Base-by-base conservation (phyloP, 2,329 filamentous ascomycete genomes). In the Apiospora koreana region DNA sequence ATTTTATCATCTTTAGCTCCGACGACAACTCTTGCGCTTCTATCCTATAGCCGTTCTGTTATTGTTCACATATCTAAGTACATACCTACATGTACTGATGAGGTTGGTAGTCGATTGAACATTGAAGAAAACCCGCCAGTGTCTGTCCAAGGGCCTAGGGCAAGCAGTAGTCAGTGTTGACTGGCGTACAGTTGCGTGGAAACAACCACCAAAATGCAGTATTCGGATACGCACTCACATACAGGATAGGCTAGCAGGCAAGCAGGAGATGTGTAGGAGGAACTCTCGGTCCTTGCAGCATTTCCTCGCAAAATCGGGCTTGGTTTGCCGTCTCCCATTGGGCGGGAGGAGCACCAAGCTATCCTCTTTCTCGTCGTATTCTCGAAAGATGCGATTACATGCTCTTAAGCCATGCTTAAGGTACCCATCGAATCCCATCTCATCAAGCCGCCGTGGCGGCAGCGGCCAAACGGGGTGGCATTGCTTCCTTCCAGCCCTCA, bases 401-500 rank as follows among this genome's bases (percentile, higher is more conserved):
- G 41, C 41, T 43, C 41, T 43, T 43, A 43, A 23, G 54, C 54
- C 54, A 35, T 62, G 54, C 21, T 38, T 62, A 62, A 38, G 54
- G 54, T 62, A 62, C 54, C 54, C 31, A 62, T 62, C 54, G 18
- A 38, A 62, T 62, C 54, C 54, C 54, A 62, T 62, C 54, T 66
- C 64, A 14, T 66, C 64, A 66, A 66, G 41, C n/a, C 64, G 64
- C 64, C 64, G 64, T 66, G 64, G 64, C 64, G 64, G 64, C 64
- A 66, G 64, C 42, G 42, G 64, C 64, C 64, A 66, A 66, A 66
- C 64, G 54, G 64, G 64, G 64, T 66, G 64, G 38, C 42, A 66
- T 66, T 66, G 64, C 45, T 23, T 28, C 31, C 66, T 54, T 43
- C 28, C 35, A 38, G 45, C 31, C 43, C 46, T 48, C 66, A 68